Evolutionary conservation across 2,329 filamentous ascomycete genomes (phyloP).

Genomic region (Zasmidium cellare): DNA sequence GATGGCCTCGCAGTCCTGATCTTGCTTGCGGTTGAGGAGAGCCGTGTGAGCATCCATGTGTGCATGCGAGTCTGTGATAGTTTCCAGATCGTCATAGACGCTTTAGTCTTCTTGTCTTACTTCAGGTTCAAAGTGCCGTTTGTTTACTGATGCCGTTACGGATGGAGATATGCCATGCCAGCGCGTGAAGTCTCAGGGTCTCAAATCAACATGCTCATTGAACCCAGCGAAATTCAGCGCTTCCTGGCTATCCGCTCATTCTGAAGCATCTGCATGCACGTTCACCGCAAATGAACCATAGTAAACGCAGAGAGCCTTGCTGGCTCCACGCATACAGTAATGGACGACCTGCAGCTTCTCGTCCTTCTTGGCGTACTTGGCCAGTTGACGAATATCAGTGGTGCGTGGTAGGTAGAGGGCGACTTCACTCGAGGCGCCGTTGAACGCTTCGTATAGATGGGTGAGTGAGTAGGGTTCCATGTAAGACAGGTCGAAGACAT

Average conservation of each 20-base stretch:
- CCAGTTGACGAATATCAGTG: slow-evolving; percentile 78
- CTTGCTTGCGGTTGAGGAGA: no score
- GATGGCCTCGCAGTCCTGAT: background rate
- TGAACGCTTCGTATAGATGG: slow-evolving; percentile 64
- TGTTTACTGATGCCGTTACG: no score
- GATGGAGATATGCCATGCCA: no score
- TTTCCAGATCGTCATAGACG: no score
- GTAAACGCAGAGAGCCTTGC: slow-evolving; percentile 69
- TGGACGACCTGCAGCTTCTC: slow-evolving; percentile 74
- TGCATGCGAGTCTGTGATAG: no score
- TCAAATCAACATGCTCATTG: no score
- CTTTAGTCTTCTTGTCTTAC: no score
- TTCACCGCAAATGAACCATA: slow-evolving; percentile 52
- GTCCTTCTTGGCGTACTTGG: slow-evolving; percentile 41
- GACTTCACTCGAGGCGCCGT: slow-evolving; percentile 50
- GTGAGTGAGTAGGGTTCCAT: slow-evolving; percentile 86
- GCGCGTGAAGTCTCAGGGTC: no score
- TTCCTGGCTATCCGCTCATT: no score
- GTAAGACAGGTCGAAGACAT: slow-evolving; percentile 76
- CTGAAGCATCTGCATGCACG: slow-evolving; percentile 6
- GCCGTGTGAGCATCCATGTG: no score
- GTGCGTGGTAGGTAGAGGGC: slow-evolving; percentile 85
- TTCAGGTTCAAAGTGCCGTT: no score
- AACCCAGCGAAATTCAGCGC: no score
- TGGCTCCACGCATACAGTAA: slow-evolving; percentile 88